phyloP scores from a whole-genome alignment of 2,329 filamentous ascomycete genomes.

The Xylaria sp. region DNA sequence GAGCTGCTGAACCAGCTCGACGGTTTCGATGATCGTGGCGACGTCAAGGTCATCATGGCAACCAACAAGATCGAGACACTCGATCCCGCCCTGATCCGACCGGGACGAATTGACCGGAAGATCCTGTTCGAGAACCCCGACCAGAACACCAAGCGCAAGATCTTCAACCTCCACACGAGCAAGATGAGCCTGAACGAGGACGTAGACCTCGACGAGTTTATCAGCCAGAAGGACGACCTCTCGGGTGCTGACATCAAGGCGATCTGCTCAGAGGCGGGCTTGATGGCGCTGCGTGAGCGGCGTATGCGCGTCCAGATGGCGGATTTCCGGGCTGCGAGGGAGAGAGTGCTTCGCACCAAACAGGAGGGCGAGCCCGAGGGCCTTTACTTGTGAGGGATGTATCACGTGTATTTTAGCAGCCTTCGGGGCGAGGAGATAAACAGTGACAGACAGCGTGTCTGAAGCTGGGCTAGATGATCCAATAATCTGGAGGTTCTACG shows the following conservation, averaged over 20 bases:
- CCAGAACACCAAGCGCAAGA: constrained; percentile 95
- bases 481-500: too few relatives aligned
- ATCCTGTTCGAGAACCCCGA: constrained; percentile 73
- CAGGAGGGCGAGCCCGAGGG: constrained; percentile 98
- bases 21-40: constrained; percentile 96
- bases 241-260: constrained; percentile 98
- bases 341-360: constrained; percentile 97
- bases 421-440: not conserved
- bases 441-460: not conserved
- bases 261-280: constrained; percentile 94
- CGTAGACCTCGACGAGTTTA: constrained; percentile 98
- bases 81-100: constrained; percentile 93
- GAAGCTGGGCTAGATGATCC: constrained; percentile 11
- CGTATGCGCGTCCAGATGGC: constrained; percentile 99
- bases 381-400: constrained; percentile 80
- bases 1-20: constrained; percentile 98
- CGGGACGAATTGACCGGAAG: constrained; percentile 97
- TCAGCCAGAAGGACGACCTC: constrained; percentile 96
- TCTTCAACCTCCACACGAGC: constrained; percentile 95
- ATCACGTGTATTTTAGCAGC: constrained; percentile 18
- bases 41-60: constrained; percentile 99
- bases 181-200: constrained; percentile 98
- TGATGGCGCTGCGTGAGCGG: constrained; percentile 90
- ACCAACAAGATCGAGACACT: constrained; percentile 99
- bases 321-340: constrained; percentile 89